Percentiles rank a stretch among this genome's conserved stretches.
Evolutionary conservation across 176 grass and related monocot species (phyloP).

Genomic region (Eleusine indica): DNA sequence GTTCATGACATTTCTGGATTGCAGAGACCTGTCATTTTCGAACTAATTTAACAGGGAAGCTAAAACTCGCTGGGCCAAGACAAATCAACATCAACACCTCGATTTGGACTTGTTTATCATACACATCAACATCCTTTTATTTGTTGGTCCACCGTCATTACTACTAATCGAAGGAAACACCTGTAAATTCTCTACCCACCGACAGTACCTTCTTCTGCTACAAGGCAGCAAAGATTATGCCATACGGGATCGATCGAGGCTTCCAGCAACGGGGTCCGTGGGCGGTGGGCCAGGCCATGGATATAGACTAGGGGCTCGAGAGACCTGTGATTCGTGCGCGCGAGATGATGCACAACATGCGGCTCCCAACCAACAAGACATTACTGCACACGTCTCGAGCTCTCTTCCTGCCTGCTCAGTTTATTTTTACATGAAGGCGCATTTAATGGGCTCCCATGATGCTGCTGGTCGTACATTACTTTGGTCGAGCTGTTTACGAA

Average conservation of each 20-base stretch:
- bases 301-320: neutral
- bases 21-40: neutral
- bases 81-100: neutral
- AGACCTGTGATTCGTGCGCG: conserved; percentile 11
- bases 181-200: neutral
- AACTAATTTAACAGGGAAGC: neutral
- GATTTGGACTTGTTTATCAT: neutral
- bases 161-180: neutral
- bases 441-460: neutral
- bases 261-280: conserved; percentile 8
- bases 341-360: neutral
- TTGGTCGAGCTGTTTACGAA: neutral
- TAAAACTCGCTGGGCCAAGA: neutral
- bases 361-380: neutral
- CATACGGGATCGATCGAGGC: neutral
- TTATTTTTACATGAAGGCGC: neutral
- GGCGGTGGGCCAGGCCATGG: neutral
- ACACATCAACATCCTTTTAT: neutral
- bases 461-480: neutral
- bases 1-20: neutral
- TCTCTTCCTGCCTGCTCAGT: neutral
- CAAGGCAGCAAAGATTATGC: neutral
- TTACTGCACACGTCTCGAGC: neutral
- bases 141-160: neutral
- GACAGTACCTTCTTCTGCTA: neutral